Conservation (phyloP, 306 rosid genomes). For the Quercus rubra region DNA sequence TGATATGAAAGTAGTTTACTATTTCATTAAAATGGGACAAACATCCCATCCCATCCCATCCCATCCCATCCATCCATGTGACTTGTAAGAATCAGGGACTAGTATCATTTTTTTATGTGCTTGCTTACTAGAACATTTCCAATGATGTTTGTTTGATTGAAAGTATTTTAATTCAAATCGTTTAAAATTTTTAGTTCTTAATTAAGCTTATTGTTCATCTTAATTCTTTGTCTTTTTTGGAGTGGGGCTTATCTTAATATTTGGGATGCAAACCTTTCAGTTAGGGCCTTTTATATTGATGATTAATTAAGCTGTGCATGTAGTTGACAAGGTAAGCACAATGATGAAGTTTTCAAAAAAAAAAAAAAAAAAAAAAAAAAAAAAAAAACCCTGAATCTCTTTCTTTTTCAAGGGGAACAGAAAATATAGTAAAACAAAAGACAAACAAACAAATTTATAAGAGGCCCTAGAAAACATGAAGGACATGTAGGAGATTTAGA, state of each 20-base stretch:
- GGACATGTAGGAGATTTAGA: constrained; percentile 43
- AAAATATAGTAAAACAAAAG: neutral
- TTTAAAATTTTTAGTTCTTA: too few species aligned
- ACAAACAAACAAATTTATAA: neutral
- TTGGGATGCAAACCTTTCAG: too few species aligned
- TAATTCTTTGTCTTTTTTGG: too few species aligned
- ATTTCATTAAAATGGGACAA: neutral
- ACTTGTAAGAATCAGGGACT: neutral
- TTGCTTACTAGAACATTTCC: too few species aligned
- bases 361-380: neutral
- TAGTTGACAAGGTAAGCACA: neutral
- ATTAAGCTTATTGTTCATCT: too few species aligned
- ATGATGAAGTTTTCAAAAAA: neutral
- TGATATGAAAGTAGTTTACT: neutral
- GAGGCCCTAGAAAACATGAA: constrained; percentile 37
- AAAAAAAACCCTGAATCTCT: neutral
- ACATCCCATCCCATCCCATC: too few species aligned
- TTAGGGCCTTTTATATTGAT: too few species aligned
- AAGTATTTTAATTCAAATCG: too few species aligned
- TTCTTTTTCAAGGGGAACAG: neutral
- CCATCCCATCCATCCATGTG: neutral
- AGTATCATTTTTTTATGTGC: neutral
- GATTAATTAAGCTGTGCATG: neutral
- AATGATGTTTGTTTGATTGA: too few species aligned
- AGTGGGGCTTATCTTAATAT: too few species aligned